Base-by-base conservation (phyloP, 352 stramenopile genomes). In the Phytophthora idaei region DNA sequence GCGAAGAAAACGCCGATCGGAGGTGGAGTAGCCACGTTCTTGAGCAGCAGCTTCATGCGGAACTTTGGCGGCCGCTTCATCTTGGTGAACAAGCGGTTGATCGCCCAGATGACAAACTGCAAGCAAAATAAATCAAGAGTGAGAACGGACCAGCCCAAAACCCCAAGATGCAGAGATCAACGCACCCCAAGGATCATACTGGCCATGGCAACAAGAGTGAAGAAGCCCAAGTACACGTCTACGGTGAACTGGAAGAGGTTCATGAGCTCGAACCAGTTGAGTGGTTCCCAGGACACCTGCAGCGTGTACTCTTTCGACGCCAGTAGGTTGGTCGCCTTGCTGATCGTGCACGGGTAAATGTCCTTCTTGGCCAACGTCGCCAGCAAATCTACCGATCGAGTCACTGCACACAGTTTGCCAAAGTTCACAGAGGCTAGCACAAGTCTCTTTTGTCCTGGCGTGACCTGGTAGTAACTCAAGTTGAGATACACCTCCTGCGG, bases 161-260 rank as follows among this genome's bases (percentile, higher is more conserved):
- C 21, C 21, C 21, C 21, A 3, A 31, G 6, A n/a, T 10, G 25
- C 46, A 45, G 17, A 17, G 8, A n/a, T 25, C 11, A n/a, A 80
- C 74, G 51, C 78, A 95, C 84, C 51, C 90, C 93, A 51, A 98
- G 85, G 9, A 94, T 72, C 56, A 97, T 89, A 44, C 90, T 94
- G 5, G 93, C 50, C 25, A 97, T 58, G 28, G 95, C 96, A 9
- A 99, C 87, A 32, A 97, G 69, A 10, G 82, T 91, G 68, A 98
- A 99, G 57, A 98, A 97, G 7, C 97, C 70, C 12, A 99, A 75
- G 64, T 99, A 99, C 3, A 99, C 89, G 61, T 94, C 85, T 27
- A 89, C 83, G 0, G 85, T 90, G 68, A 99, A 99, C 74, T 98
- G 90, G 70, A 99, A 99, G 7, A 85, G 74, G 64, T 99, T 99